These are phyloP conservation scores for Stagonosporopsis rhizophila DNA, from an alignment of 2,329 filamentous ascomycete species.

Conservation along the genomic window DNA sequence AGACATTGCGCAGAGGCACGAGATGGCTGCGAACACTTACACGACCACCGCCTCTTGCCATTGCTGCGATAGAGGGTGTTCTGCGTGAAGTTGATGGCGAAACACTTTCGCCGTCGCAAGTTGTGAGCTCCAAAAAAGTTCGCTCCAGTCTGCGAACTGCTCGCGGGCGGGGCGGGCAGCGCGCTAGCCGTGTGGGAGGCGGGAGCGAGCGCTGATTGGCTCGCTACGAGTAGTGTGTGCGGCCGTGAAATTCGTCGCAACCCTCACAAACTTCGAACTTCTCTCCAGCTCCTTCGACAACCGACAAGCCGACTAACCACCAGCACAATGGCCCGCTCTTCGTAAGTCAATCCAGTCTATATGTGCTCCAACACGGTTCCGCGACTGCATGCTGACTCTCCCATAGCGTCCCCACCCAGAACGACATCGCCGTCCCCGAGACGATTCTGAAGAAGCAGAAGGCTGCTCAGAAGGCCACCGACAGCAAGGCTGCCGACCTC, in stretches of 20 bases:
- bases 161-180: not conserved
- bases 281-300: conserved; percentile 37
- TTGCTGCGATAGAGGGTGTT: conserved; percentile 27
- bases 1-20: conserved; percentile 17
- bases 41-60: conserved; percentile 39
- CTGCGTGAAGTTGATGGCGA: conserved; percentile 14
- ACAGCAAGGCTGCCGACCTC: conserved; percentile 78
- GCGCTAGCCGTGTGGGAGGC: not conserved
- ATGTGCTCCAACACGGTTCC: no score
- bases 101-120: conserved; percentile 28
- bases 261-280: conserved; percentile 19
- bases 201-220: not conserved
- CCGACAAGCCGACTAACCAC: conserved; percentile 43
- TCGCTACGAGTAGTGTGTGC: conserved; percentile 20
- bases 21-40: conserved; percentile 26
- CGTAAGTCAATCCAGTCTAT: conserved; percentile 33
- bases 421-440: conserved; percentile 98
- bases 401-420: conserved; percentile 81
- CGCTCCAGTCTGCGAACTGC: conserved; percentile 4
- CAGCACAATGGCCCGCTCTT: conserved; percentile 48
- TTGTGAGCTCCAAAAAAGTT: conserved; percentile 35
- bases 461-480: conserved; percentile 98
- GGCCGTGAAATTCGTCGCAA: not conserved
- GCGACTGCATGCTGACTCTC: not conserved
- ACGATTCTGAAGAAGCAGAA: conserved; percentile 99